phyloP scores from a whole-genome alignment of 805 yeast genomes.

The Priceomyces haplophilus region DNA sequence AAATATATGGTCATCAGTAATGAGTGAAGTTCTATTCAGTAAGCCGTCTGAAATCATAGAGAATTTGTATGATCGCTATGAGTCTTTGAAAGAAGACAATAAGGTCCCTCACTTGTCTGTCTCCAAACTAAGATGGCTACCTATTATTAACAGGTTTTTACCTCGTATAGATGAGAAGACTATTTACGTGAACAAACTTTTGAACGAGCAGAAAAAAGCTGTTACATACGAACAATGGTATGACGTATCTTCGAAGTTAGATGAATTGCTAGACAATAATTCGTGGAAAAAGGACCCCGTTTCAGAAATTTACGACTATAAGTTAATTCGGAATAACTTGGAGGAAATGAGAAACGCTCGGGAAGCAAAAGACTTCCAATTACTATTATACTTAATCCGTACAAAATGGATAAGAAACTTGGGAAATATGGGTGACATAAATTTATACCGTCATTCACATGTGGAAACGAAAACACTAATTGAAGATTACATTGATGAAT shows the following conservation, averaged over 20 bases:
- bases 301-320: slow-evolving; percentile 71
- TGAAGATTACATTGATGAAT: slow-evolving; percentile 80
- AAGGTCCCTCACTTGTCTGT: not conserved
- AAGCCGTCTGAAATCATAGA: slow-evolving; percentile 8
- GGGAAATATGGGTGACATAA: slow-evolving; percentile 82
- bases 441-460: slow-evolving; percentile 71
- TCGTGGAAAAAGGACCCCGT: slow-evolving; percentile 67
- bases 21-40: not conserved
- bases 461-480: slow-evolving; percentile 84
- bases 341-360: slow-evolving; percentile 61
- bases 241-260: slow-evolving; percentile 59
- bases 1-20: not conserved
- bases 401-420: slow-evolving; percentile 83
- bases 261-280: slow-evolving; percentile 58
- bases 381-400: slow-evolving; percentile 68
- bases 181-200: slow-evolving; percentile 18
- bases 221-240: slow-evolving; percentile 62
- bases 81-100: slow-evolving; percentile 4
- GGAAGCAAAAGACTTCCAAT: slow-evolving; percentile 50
- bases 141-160: slow-evolving; percentile 18
- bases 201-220: slow-evolving; percentile 33
- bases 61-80: slow-evolving; percentile 5
- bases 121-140: slow-evolving; percentile 13
- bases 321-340: slow-evolving; percentile 52
- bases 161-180: slow-evolving; percentile 23